Evolutionary conservation across 345 rosid genomes (phyloP).

Genomic region (Mangifera indica): DNA sequence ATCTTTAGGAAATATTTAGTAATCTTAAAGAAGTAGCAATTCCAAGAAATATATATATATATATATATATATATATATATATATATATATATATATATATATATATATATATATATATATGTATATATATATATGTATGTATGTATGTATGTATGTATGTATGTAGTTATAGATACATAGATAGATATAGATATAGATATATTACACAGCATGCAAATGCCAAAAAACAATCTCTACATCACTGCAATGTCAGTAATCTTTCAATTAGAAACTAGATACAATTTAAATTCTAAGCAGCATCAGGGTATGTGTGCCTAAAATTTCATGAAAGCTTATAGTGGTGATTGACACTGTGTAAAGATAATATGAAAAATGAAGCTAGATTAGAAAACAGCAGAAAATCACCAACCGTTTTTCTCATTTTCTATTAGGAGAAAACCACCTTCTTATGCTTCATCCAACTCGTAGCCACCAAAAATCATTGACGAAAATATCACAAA

Average conservation of each 20-base stretch:
- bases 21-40: slow-evolving; percentile 9
- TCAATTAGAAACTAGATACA: background rate
- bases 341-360: background rate
- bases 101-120: too few relatives aligned
- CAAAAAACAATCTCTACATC: background rate
- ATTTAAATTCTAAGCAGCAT: background rate
- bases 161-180: too few relatives aligned
- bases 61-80: too few relatives aligned
- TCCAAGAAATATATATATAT: too few relatives aligned
- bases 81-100: too few relatives aligned
- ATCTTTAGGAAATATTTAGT: slow-evolving; percentile 19
- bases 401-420: background rate
- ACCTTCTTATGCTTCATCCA: background rate
- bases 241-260: background rate
- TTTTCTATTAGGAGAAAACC: background rate
- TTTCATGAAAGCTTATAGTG: slow-evolving; percentile 2
- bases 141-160: too few relatives aligned
- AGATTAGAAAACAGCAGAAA: background rate
- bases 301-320: background rate
- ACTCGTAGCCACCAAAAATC: background rate
- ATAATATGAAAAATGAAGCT: background rate
- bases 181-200: too few relatives aligned
- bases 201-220: background rate
- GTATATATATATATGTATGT: too few relatives aligned
- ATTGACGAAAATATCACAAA: background rate